A percentile compares a stretch with the other conserved stretches of the same genome.
Evolutionary conservation across 495 filamentous ascomycete species (phyloP).

Genomic region (Gamarada debralockiae): DNA sequence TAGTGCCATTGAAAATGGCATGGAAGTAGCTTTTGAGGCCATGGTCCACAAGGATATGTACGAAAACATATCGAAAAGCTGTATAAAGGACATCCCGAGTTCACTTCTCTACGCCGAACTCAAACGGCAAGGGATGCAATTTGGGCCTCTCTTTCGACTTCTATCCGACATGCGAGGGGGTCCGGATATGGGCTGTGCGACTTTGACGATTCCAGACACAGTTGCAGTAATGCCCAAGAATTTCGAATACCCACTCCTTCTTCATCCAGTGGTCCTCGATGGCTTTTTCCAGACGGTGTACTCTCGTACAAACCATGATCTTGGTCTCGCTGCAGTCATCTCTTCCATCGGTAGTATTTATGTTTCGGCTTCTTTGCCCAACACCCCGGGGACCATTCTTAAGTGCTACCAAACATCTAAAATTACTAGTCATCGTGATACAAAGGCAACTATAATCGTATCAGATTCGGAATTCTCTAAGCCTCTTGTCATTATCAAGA

Average conservation of each 20-base stretch:
- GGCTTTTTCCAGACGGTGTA: slow-evolving; percentile 8
- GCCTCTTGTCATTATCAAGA: too few relatives aligned
- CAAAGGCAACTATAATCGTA: too few relatives aligned
- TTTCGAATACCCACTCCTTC: slow-evolving; percentile 35
- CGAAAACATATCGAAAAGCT: not conserved
- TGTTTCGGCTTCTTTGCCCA: not conserved
- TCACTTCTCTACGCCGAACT: not conserved
- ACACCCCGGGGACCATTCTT: not conserved
- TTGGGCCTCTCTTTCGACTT: not conserved
- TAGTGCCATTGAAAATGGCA: too few relatives aligned
- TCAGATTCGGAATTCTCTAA: too few relatives aligned
- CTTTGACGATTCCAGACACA: not conserved
- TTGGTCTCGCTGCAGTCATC: not conserved
- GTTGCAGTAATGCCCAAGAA: slow-evolving; percentile 33
- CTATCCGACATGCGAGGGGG: not conserved
- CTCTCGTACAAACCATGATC: not conserved
- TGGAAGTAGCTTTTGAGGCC: not conserved
- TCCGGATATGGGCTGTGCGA: too few relatives aligned
- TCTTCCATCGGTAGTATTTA: not conserved
- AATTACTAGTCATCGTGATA: too few relatives aligned
- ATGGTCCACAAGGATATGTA: not conserved
- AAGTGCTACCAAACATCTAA: too few relatives aligned
- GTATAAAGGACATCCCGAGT: not conserved
- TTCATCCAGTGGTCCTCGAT: slow-evolving; percentile 41
- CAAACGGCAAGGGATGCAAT: not conserved